A percentile compares a stretch with the other conserved stretches of the same genome.
Conservation (phyloP, 331 rosid species). For the Spiraea crenata region DNA sequence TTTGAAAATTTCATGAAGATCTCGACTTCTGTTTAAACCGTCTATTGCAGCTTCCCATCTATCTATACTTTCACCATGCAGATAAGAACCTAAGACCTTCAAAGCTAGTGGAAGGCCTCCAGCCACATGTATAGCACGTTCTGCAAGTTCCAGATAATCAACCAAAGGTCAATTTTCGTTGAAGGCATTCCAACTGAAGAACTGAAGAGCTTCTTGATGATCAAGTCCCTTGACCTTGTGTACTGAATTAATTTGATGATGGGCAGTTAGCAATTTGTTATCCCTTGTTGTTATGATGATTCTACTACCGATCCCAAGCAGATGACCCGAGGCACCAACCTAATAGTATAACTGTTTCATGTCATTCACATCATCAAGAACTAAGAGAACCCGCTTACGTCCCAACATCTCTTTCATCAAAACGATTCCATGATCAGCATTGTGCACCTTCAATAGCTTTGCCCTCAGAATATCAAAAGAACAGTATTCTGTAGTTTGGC, state of each 20-base stretch:
- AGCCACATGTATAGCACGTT: not conserved
- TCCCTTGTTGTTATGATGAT: slow-evolving; percentile 47
- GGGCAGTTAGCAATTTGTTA: slow-evolving; percentile 22
- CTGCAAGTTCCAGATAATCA: not conserved
- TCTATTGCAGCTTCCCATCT: slow-evolving; percentile 29
- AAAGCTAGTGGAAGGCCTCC: slow-evolving; percentile 34
- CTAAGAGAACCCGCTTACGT: no score
- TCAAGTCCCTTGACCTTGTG: slow-evolving; percentile 24
- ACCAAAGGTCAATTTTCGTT: no score
- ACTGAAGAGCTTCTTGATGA: slow-evolving; percentile 20
- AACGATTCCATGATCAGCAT: not conserved
- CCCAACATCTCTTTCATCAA: fast-evolving
- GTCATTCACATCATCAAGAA: no score
- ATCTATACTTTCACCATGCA: slow-evolving; percentile 10
- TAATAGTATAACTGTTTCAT: not conserved
- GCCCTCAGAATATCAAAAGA: not conserved
- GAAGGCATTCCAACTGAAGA: slow-evolving; percentile 36
- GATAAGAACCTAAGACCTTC: slow-evolving; percentile 24
- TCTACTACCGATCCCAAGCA: slow-evolving; percentile 40
- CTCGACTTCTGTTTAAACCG: slow-evolving; percentile 3
- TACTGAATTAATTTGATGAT: slow-evolving; percentile 1
- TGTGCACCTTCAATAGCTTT: fast-evolving
- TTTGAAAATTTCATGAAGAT: slow-evolving; percentile 21
- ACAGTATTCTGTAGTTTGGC: no score
- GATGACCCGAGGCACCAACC: slow-evolving; percentile 23